Base-by-base conservation (phyloP, 1,284 basidiomycete genomes). In the Ceratobasidium sp. region DNA sequence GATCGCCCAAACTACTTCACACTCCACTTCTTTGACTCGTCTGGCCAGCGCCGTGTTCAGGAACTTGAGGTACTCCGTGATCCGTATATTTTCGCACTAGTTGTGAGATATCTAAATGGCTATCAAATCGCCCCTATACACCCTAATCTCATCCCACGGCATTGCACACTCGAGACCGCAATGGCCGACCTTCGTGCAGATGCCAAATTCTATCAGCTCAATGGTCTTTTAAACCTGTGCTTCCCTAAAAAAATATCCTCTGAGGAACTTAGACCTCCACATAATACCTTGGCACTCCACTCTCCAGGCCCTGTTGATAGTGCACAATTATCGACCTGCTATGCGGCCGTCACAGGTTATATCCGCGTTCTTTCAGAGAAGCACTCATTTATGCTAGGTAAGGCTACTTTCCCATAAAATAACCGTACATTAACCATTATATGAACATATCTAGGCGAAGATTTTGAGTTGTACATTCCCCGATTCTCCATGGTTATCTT, bases 41-140 rank as follows among this genome's bases (percentile, higher is more conserved):
- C 50, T 29, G 12, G 25, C 50, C 12, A 53, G 4, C 43, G 43
- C 5, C n/a, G n/a, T n/a, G n/a, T n/a, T n/a, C n/a, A n/a, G n/a
- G n/a, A n/a, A n/a, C 10, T 53, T 12, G 25, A 53, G 3, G 32
- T 53, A 12, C 32, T 31, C 32, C 50, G 50, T 12, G 50, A 53
- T 29, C 50, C 13, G 2, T 1, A 2, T 27, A 17, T 53, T 17
- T 53, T 53, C 50, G 10, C 6, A 31, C 25, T 53, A 17, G 50
- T 53, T n/a, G 29, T 53, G 50, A 25, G 50, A 31, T 53, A 53
- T 53, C 50, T 53, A 12, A 53, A 53, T 17, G 50, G 50, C 2
- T 53, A 53, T 53, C 50, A 50, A 27, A 13, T 50, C 25, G 5
- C 29, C 12, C 49, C 20, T 50, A 50, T 50, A 20, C 7, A 27